Conservation (phyloP, 441 rosid genomes). For the Theobroma grandiflorum region DNA sequence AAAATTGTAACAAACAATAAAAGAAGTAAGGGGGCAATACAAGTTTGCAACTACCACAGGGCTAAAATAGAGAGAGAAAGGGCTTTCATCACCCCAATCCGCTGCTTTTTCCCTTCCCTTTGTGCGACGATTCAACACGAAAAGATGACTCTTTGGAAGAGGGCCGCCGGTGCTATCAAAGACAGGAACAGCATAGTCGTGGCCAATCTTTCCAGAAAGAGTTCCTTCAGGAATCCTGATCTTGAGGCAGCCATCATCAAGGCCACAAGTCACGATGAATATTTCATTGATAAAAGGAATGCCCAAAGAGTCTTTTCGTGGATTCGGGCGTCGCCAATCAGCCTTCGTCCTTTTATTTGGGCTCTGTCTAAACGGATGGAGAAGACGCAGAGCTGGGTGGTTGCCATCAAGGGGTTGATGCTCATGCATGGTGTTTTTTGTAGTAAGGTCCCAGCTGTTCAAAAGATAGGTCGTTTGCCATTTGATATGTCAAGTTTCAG, state of each 20-base stretch:
- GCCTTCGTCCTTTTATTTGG: constrained; percentile 57
- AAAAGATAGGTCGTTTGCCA: constrained; percentile 60
- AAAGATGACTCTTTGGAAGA: constrained; percentile 69
- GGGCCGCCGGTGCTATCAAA: constrained; percentile 71
- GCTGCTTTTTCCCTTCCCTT: not conserved
- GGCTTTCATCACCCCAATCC: not conserved
- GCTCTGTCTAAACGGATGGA: constrained; percentile 57
- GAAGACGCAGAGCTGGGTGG: constrained; percentile 72
- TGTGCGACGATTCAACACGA: not conserved
- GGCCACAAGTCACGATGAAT: constrained; percentile 80
- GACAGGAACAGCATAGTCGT: constrained; percentile 67
- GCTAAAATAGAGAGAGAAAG: not conserved
- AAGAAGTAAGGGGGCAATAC: not conserved
- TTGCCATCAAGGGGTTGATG: constrained; percentile 75
- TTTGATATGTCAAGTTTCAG: constrained; percentile 70
- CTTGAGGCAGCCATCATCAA: constrained; percentile 73
- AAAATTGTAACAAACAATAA: not conserved
- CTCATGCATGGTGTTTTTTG: constrained; percentile 78
- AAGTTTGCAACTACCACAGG: not conserved
- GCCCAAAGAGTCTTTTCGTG: constrained; percentile 69
- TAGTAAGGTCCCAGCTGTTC: constrained; percentile 52
- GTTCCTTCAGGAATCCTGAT: constrained; percentile 48
- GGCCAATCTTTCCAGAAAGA: constrained; percentile 40
- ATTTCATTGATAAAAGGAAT: constrained; percentile 60
- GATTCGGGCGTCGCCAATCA: constrained; percentile 65